Evolutionary conservation across 1,284 basidiomycete species (phyloP), one percentile per base, ranked within the genome.

Genomic region (Boletus semigastroideus): DNA sequence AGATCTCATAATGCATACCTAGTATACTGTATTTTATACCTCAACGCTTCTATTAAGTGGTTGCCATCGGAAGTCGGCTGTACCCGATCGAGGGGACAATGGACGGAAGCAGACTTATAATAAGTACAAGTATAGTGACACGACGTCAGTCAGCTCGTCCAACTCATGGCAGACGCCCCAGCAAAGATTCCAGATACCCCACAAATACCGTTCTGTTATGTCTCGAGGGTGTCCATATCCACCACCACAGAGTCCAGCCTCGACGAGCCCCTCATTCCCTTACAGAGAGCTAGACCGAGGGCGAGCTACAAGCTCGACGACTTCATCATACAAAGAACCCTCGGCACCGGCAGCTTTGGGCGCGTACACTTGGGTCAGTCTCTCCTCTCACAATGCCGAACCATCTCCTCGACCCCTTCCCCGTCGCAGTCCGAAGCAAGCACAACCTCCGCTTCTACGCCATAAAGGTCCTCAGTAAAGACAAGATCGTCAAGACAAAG

Each of bases 271-370:
- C 49, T 61, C n/a, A 48, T 59, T 10, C 58, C 69, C 3, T 49
- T 70, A 2, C 55, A 54, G 13, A 61, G 54, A 4, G 38, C 68
- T n/a, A 63, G 84, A 50, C 76, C 79, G n/a, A 83, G 80, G 57
- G 87, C 84, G 30, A 76, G 75, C 17, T 90, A 90, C 66, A 78
- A 80, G 28, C 77, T 92, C 17, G 60, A 74, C 38, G 89, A 92
- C 66, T 92, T 91, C 58, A 78, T 82, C 57, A 84, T 92, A 52
- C 81, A 87, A 59, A 77, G 89, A 22, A 92, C 90, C 13, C 76
- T 98, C 42, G 94, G 94, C 0, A 96, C 94, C 1, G 94, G 94
- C 3, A 96, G 92, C 63, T 98, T 98, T 70, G 94, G 94, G 2
- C 84, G 95, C 16, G 94, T 98, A 0, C 94, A 97, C 72, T 78